These are phyloP conservation scores for Ophiostoma sp. DNA, from an alignment of 2,329 filamentous ascomycete genomes.

Conservation along the genomic window DNA sequence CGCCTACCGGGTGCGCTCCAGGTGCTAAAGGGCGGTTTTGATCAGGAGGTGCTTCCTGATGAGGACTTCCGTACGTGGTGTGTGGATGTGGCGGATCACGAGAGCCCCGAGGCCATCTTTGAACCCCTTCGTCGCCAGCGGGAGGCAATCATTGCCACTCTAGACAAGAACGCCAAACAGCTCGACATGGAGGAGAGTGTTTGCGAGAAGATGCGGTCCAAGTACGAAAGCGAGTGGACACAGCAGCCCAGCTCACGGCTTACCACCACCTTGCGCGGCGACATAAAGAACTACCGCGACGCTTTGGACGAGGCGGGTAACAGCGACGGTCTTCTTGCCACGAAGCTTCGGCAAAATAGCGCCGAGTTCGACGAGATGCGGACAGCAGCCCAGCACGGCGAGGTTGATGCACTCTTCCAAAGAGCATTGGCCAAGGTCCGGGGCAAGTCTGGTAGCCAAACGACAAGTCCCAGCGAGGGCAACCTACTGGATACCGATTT, in stretches of 20 bases:
- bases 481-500: conserved; percentile 92
- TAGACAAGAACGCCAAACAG: conserved; percentile 83
- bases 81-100: conserved; percentile 83
- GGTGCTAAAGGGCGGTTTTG: conserved; percentile 87
- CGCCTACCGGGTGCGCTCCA: conserved; percentile 86
- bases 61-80: conserved; percentile 94
- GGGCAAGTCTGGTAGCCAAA: conserved; percentile 61
- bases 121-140: conserved; percentile 78
- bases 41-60: conserved; percentile 84
- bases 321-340: conserved; percentile 81
- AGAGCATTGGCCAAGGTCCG: conserved; percentile 79
- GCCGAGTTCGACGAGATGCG: conserved; percentile 94
- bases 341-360: conserved; percentile 83
- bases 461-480: conserved; percentile 66
- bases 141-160: conserved; percentile 65
- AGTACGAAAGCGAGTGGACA: conserved; percentile 94
- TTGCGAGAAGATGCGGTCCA: conserved; percentile 98
- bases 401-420: conserved; percentile 87
- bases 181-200: conserved; percentile 96
- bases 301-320: conserved; percentile 85
- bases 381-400: conserved; percentile 78
- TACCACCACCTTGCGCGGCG: conserved; percentile 81
- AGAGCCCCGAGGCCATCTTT: conserved; percentile 75
- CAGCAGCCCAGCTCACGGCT: conserved; percentile 92
- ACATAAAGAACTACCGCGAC: conserved; percentile 83